These are phyloP conservation scores for Naganishia onofrii DNA, from an alignment of 768 basidiomycete species.

Conservation along the genomic window DNA sequence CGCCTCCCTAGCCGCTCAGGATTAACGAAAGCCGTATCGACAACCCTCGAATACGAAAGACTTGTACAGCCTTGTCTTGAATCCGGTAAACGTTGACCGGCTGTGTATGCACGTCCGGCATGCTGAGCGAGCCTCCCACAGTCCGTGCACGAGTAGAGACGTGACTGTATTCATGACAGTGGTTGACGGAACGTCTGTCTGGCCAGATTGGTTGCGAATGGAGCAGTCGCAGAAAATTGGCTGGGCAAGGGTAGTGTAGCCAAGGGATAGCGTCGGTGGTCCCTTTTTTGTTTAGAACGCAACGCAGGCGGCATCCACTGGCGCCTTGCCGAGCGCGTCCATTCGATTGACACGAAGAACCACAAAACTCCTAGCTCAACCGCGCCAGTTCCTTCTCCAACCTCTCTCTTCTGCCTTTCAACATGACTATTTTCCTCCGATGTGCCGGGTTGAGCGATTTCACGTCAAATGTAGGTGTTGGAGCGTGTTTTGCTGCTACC, in stretches of 20 bases:
- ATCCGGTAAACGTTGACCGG: not conserved
- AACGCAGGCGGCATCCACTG: no score
- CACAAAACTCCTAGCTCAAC: constrained; percentile 28
- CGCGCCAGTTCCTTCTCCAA: constrained; percentile 45
- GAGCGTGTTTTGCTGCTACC: not conserved
- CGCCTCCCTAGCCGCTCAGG: not conserved
- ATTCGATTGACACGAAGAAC: no score
- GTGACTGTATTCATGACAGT: no score
- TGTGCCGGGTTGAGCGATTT: constrained; percentile 41
- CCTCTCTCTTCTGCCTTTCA: constrained; percentile 45
- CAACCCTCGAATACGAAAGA: not conserved
- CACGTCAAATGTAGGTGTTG: constrained; percentile 34
- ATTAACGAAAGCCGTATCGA: not conserved
- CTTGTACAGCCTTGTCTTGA: not conserved
- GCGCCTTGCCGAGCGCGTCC: no score
- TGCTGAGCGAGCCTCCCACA: no score
- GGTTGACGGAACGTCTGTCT: no score
- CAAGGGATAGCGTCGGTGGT: no score
- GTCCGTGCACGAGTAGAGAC: no score
- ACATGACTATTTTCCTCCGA: constrained; percentile 43
- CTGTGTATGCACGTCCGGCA: not conserved
- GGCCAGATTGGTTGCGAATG: no score
- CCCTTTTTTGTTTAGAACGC: no score
- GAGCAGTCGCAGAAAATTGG: no score
- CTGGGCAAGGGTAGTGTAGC: no score